A percentile compares a stretch with the other conserved stretches of the same genome.
Conservation (phyloP, 441 rosid genomes). For the Pelargonium myrrhifolium region DNA sequence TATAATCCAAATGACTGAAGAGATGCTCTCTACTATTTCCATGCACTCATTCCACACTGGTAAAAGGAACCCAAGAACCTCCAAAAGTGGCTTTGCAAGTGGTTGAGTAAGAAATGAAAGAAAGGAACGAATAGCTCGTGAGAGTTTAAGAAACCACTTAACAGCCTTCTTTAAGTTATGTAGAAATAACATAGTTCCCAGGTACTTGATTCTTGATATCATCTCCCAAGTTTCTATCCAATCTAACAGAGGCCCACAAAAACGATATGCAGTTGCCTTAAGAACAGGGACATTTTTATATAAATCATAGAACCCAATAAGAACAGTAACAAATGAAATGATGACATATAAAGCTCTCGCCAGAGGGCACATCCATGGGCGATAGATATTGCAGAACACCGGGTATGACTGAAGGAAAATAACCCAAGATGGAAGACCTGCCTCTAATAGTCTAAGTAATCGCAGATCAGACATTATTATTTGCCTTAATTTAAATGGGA, state of each 20-base stretch:
- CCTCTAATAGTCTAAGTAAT: slow-evolving; percentile 29
- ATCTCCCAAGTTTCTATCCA: slow-evolving; percentile 37
- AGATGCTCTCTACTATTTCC: slow-evolving; percentile 17
- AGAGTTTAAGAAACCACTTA: slow-evolving; percentile 22
- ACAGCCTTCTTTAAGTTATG: slow-evolving; percentile 28
- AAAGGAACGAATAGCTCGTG: slow-evolving; percentile 14
- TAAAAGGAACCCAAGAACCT: slow-evolving; percentile 10
- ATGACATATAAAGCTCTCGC: slow-evolving; percentile 21
- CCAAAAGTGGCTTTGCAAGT: slow-evolving; percentile 18
- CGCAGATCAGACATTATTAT: slow-evolving; percentile 28
- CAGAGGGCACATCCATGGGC: slow-evolving; percentile 34
- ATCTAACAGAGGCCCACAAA: slow-evolving; percentile 30
- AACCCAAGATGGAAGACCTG: slow-evolving; percentile 35
- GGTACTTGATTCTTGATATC: slow-evolving; percentile 30
- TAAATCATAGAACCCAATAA: slow-evolving; percentile 32
- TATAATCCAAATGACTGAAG: slow-evolving; percentile 11
- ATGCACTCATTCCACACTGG: slow-evolving; percentile 23
- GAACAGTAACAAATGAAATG: slow-evolving; percentile 25
- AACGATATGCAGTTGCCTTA: slow-evolving; percentile 25
- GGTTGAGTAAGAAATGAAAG: slow-evolving; percentile 24
- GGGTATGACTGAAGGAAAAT: slow-evolving; percentile 35
- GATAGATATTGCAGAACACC: slow-evolving; percentile 25
- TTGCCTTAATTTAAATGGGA: slow-evolving; percentile 24
- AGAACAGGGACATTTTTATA: slow-evolving; percentile 30
- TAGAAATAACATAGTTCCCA: slow-evolving; percentile 34